These are phyloP conservation scores for Allantophomopsis lycopodina DNA, from an alignment of 2,329 filamentous ascomycete genomes.

Conservation along the genomic window DNA sequence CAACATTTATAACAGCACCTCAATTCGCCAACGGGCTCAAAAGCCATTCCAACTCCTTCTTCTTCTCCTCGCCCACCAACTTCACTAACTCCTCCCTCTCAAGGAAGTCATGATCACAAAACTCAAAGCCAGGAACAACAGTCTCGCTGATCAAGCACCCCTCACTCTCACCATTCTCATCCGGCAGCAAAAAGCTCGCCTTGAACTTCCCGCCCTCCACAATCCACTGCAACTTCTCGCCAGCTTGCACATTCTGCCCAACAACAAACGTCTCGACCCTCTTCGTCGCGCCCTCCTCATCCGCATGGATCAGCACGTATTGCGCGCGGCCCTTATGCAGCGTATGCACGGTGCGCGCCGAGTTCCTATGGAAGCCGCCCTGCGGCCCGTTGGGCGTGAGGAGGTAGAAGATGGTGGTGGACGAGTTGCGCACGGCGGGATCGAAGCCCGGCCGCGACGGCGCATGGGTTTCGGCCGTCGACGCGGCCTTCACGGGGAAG, in stretches of 20 bases:
- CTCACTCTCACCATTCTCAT: constrained; percentile 20
- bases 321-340: constrained; percentile 46
- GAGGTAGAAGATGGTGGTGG: constrained; percentile 51
- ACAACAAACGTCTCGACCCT: constrained; percentile 51
- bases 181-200: constrained; percentile 42
- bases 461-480: constrained; percentile 20
- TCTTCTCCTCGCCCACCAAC: constrained; percentile 36
- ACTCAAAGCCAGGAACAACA: constrained; percentile 56
- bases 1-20: no score
- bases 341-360: constrained; percentile 48
- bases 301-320: constrained; percentile 50
- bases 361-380: constrained; percentile 50
- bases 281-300: constrained; percentile 26
- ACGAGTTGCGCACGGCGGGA: constrained; percentile 32
- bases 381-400: constrained; percentile 39
- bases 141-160: constrained; percentile 53
- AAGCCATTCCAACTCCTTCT: constrained; percentile 31
- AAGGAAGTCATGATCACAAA: constrained; percentile 53
- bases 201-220: constrained; percentile 58
- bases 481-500: constrained; percentile 27
- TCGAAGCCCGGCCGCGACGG: constrained; percentile 22
- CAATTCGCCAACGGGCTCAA: constrained; percentile 19
- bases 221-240: constrained; percentile 53
- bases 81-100: constrained; percentile 30
- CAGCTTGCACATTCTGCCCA: constrained; percentile 37